These are phyloP conservation scores for Globisporangium ultimum DNA, from an alignment of 352 stramenopile genomes.

Conservation along the genomic window DNA sequence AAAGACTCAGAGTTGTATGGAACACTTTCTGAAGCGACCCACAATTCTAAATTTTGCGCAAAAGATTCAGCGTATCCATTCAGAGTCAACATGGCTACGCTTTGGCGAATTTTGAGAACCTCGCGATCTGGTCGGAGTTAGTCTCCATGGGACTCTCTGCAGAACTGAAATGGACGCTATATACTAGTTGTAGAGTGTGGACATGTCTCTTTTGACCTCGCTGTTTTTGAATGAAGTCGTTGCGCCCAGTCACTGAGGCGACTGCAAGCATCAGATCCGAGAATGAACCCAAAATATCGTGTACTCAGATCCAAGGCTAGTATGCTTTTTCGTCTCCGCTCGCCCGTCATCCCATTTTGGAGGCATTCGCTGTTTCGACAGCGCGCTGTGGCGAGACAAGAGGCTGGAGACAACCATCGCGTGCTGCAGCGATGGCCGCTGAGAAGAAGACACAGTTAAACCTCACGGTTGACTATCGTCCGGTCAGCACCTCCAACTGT, in stretches of 20 bases:
- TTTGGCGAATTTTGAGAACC: too few relatives aligned
- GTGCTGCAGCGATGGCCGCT: background rate
- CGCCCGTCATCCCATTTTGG: background rate
- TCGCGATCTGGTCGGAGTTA: too few relatives aligned
- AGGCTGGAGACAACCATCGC: background rate
- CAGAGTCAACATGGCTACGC: background rate
- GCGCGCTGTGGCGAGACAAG: background rate
- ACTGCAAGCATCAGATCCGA: too few relatives aligned
- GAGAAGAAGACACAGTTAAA: constrained; percentile 3
- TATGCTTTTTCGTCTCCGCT: too few relatives aligned
- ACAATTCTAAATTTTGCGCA: background rate
- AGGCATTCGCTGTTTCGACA: constrained; percentile 2
- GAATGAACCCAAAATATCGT: too few relatives aligned
- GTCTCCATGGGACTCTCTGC: too few relatives aligned
- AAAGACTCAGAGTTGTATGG: background rate
- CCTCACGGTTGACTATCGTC: background rate
- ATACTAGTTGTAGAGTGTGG: too few relatives aligned
- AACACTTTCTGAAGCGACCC: background rate
- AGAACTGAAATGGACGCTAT: too few relatives aligned
- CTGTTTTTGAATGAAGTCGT: too few relatives aligned
- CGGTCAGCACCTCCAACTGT: background rate
- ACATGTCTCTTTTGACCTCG: too few relatives aligned
- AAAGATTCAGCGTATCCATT: constrained; percentile 3
- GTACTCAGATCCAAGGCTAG: too few relatives aligned
- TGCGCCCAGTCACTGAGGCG: too few relatives aligned